Conservation (phyloP, 2,329 filamentous ascomycete species). For the Passalora sequoiae region DNA sequence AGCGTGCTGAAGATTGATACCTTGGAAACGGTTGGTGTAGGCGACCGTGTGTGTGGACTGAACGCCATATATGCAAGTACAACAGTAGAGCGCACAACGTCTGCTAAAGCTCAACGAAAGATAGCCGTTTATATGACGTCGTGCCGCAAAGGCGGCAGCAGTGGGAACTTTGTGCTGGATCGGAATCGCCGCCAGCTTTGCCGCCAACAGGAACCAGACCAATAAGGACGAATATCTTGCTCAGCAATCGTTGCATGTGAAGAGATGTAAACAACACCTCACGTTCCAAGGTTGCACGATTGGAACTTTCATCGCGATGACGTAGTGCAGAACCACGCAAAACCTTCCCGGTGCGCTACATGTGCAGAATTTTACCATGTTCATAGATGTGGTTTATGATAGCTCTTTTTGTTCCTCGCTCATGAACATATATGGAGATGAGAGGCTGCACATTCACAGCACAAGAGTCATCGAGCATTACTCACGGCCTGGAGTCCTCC, state of each 20-base stretch:
- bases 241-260: slow-evolving; percentile 1
- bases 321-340: not conserved
- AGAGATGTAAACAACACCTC: no score
- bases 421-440: no score
- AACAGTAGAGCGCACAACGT: not conserved
- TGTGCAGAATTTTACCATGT: no score
- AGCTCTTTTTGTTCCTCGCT: no score
- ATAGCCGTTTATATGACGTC: not conserved
- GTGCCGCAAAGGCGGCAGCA: not conserved
- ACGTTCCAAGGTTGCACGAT: no score
- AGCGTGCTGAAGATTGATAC: slow-evolving; percentile 1
- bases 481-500: slow-evolving; percentile 12
- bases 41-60: not conserved
- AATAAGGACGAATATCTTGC: not conserved
- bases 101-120: not conserved
- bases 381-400: no score
- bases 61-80: not conserved
- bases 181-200: no score
- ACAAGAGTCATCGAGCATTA: not conserved
- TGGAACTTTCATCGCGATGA: no score
- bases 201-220: not conserved
- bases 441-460: no score
- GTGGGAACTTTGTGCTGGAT: not conserved
- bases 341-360: not conserved
- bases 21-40: not conserved